Evolutionary conservation across 805 yeast species (phyloP).

Genomic region (Candida coleopterorum): DNA sequence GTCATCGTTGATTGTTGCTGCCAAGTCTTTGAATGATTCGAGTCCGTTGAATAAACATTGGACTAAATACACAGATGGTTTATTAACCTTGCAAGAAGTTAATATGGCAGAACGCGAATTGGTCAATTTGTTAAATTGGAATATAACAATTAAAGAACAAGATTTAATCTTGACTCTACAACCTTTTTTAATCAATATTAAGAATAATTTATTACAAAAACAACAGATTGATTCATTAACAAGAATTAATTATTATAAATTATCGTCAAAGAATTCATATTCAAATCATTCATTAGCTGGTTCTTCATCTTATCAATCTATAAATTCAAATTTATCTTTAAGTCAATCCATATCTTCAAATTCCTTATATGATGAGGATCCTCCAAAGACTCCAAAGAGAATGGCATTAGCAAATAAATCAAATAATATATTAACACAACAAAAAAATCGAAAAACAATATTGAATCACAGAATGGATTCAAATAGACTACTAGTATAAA

Average conservation of each 20-base stretch:
- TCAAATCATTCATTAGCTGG: slow-evolving; percentile 13
- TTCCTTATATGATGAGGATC: slow-evolving; percentile 7
- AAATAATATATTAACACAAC: no score
- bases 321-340: slow-evolving; percentile 16
- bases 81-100: slow-evolving; percentile 70
- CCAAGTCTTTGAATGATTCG: slow-evolving; percentile 88
- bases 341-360: slow-evolving; percentile 9
- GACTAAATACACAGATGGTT: slow-evolving; percentile 88
- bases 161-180: slow-evolving; percentile 69
- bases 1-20: slow-evolving; percentile 86
- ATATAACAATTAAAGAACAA: slow-evolving; percentile 60
- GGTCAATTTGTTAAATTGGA: slow-evolving; percentile 80
- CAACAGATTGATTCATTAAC: slow-evolving; percentile 21
- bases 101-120: slow-evolving; percentile 90
- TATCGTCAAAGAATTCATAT: slow-evolving; percentile 15
- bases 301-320: slow-evolving; percentile 8
- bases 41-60: slow-evolving; percentile 95
- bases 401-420: slow-evolving; percentile 11
- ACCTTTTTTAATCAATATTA: slow-evolving; percentile 74
- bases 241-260: slow-evolving; percentile 28
- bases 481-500: not conserved
- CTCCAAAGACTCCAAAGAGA: slow-evolving; percentile 6
- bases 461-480: no score
- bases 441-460: no score
- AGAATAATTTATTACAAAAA: slow-evolving; percentile 38